These are phyloP conservation scores for Scheffersomyces quercinus DNA, from an alignment of 1,139 yeast genomes.

Conservation along the genomic window DNA sequence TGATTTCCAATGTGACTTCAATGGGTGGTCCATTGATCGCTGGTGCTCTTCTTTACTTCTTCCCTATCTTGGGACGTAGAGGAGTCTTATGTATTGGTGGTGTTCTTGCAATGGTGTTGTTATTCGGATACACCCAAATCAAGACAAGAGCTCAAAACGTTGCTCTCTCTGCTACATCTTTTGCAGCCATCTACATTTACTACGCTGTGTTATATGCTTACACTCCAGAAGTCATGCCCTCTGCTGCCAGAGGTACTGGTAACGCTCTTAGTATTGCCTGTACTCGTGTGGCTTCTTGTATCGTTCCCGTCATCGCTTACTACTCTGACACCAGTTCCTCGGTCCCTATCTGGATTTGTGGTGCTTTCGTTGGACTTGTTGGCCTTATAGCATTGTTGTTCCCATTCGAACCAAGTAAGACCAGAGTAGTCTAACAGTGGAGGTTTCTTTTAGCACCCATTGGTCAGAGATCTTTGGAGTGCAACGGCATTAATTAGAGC, in stretches of 20 bases:
- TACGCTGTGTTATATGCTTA: slow-evolving; percentile 13
- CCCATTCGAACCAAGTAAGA: slow-evolving; percentile 14
- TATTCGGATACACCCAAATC: slow-evolving; percentile 14
- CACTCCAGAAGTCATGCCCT: slow-evolving; percentile 15
- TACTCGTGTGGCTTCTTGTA: slow-evolving; percentile 8
- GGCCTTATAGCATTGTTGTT: slow-evolving; percentile 11
- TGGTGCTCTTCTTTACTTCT: slow-evolving; percentile 7
- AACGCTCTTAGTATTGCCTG: slow-evolving; percentile 10
- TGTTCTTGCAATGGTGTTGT: slow-evolving; percentile 13
- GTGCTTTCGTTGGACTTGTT: slow-evolving; percentile 12
- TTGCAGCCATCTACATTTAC: slow-evolving; percentile 12
- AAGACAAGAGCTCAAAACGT: slow-evolving; percentile 9
- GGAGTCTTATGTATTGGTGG: slow-evolving; percentile 14
- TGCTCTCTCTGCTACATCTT: slow-evolving; percentile 11
- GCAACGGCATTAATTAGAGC: no score
- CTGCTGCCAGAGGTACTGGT: slow-evolving; percentile 13
- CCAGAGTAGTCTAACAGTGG: slow-evolving; percentile 8
- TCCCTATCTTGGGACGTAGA: slow-evolving; percentile 11
- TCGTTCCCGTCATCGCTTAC: slow-evolving; percentile 13
- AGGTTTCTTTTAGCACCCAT: no score
- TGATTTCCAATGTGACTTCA: slow-evolving; percentile 10
- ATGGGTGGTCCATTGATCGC: slow-evolving; percentile 14
- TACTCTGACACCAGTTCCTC: slow-evolving; percentile 9
- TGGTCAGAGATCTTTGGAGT: no score
- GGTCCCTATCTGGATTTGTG: slow-evolving; percentile 15